Percentiles rank a stretch among this genome's conserved stretches.
Conservation (phyloP, 441 rosid species). For the Isatis lusitanica region DNA sequence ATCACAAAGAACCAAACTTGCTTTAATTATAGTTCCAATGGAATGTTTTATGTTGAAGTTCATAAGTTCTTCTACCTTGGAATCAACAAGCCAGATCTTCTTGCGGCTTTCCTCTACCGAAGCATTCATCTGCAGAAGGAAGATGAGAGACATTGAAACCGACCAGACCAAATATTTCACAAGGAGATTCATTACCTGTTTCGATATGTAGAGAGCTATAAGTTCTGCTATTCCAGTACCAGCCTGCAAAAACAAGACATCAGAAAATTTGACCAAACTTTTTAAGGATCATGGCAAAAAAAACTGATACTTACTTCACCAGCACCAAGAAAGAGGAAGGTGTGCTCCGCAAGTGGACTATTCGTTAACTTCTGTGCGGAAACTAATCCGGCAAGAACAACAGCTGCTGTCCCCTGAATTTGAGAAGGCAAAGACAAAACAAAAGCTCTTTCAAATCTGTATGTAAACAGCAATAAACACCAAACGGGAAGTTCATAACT, state of each 20-base stretch:
- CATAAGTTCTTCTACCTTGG: slow-evolving; percentile 52
- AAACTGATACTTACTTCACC: slow-evolving; percentile 55
- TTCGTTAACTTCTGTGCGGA: slow-evolving; percentile 62
- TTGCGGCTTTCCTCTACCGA: slow-evolving; percentile 75
- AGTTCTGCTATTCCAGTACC: slow-evolving; percentile 72
- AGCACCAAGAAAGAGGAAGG: slow-evolving; percentile 83
- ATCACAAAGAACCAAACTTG: slow-evolving; percentile 9
- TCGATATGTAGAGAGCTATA: slow-evolving; percentile 81
- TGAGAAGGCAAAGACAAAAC: background rate
- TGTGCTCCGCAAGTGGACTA: slow-evolving; percentile 65
- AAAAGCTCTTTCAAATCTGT: background rate
- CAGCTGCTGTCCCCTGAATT: slow-evolving; percentile 81
- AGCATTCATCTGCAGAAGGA: slow-evolving; percentile 50
- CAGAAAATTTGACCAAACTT: background rate
- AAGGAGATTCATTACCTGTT: slow-evolving; percentile 52
- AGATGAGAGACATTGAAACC: background rate
- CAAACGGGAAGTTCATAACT: background rate
- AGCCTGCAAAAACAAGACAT: slow-evolving; percentile 41
- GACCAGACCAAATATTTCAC: background rate
- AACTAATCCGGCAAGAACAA: slow-evolving; percentile 74
- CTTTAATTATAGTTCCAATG: background rate
- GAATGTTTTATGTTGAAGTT: background rate
- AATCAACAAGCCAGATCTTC: slow-evolving; percentile 95
- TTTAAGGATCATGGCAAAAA: background rate
- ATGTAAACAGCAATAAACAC: background rate